Base-by-base conservation (phyloP, 129 eudicot species). In the Flaveria trinervia region DNA sequence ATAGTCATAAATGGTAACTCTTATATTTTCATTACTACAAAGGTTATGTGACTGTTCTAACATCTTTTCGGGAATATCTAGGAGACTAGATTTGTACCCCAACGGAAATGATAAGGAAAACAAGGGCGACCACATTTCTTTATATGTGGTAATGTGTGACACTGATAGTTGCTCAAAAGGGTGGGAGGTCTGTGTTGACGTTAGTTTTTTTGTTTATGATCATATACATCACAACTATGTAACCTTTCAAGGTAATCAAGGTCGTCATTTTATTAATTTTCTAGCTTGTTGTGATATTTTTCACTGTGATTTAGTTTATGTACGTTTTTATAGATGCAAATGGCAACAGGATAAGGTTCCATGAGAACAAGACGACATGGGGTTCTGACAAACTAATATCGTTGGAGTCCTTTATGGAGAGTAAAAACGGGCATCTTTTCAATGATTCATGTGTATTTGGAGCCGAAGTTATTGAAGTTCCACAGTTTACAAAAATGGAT, bases 401-500 rank as follows among this genome's bases (percentile, higher is more conserved):
- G 13, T 3, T 76, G 17, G 72, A 70, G 12, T 16, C 59, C 1
- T 82, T 82, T 33, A 26, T 13, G 59, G 68, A 82, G 33, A 2
- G 39, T 65, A 17, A 22, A 12, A 72, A 64, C 45, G 80, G 86
- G 54, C 77, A 56, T 76, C 17, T 83, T 1, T 30, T 16, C 5
- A 52, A 72, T 54, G 83, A 83, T 75, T 26, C 79, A 2, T 83
- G 86, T 67, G 83, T 77, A 22, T 55, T 82, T 78, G 86, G 83
- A 56, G 83, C n/a, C 23, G 86, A 83, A 71, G 68, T 67, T 28
- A 20, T 78, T 57, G 72, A 18, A 3, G 74, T 65, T 55, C 51
- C 82, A 11, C 3, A 17, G 60, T 50, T 18, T 72, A 43, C 75
- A 12, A 28, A 8, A 28, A 41, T 55, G 46, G 82, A 77, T 14